These are phyloP conservation scores for Colletotrichum sp. DNA, from an alignment of 2,329 filamentous ascomycete genomes.

Conservation along the genomic window DNA sequence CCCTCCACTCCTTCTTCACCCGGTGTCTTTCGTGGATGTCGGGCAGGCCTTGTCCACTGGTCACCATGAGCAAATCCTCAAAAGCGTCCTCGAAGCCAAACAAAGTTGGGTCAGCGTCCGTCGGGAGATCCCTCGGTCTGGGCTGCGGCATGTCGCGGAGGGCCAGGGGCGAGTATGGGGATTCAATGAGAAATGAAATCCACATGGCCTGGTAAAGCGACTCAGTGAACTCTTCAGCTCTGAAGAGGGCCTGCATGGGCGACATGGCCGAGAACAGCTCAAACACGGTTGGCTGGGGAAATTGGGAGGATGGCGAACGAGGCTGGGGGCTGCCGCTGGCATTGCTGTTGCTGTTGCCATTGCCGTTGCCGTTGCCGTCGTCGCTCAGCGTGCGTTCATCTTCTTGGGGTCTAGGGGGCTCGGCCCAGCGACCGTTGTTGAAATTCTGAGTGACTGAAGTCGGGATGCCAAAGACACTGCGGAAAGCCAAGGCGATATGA, in stretches of 20 bases:
- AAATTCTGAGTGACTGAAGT: conserved; percentile 29
- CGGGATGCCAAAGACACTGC: conserved; percentile 28
- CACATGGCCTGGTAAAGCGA: conserved; percentile 27
- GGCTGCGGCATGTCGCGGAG: conserved; percentile 54
- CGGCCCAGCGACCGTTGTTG: conserved; percentile 18
- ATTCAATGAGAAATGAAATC: conserved; percentile 40
- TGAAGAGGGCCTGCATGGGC: conserved; percentile 9
- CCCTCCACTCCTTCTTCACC: conserved; percentile 39
- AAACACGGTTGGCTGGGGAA: conserved; percentile 1
- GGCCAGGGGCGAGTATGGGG: conserved; percentile 49
- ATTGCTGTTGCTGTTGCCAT: neutral
- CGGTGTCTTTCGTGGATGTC: conserved; percentile 41
- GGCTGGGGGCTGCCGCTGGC: neutral
- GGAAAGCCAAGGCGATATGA: conserved; percentile 35
- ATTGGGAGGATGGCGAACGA: neutral
- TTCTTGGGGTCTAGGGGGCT: neutral
- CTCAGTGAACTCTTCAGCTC: conserved; percentile 16
- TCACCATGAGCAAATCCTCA: conserved; percentile 59
- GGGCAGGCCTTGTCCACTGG: conserved; percentile 45
- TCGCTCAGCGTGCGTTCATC: neutral
- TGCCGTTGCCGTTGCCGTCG: neutral
- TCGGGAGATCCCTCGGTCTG: conserved; percentile 47
- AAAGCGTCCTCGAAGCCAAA: conserved; percentile 64
- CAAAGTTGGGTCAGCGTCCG: conserved; percentile 36
- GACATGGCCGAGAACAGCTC: conserved; percentile 11